These are phyloP conservation scores for Myxozyma sirexii DNA, from an alignment of 805 yeast species.

Conservation along the genomic window DNA sequence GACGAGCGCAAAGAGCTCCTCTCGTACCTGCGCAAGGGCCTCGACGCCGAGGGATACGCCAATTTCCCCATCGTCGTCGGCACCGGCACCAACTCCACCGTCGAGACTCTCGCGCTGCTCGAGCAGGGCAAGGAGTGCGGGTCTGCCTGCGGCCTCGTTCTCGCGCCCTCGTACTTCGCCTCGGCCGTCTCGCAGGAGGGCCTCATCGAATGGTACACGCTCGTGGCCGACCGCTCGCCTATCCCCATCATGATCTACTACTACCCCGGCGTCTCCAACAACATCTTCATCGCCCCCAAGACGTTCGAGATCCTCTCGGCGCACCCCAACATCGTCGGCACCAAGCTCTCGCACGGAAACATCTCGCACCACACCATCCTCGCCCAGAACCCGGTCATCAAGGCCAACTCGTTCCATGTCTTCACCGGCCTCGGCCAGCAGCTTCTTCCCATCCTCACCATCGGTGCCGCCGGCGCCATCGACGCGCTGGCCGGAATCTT, in stretches of 20 bases:
- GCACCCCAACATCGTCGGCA: conserved; percentile 53
- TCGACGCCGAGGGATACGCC: conserved; percentile 45
- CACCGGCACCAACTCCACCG: conserved; percentile 51
- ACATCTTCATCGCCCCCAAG: conserved; percentile 45
- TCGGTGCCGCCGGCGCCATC: conserved; percentile 55
- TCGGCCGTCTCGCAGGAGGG: conserved; percentile 51
- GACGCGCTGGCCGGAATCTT: conserved; percentile 58
- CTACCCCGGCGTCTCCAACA: conserved; percentile 56
- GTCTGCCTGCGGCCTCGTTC: conserved; percentile 41
- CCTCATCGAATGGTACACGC: conserved; percentile 49
- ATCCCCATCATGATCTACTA: conserved; percentile 52
- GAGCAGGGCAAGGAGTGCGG: conserved; percentile 40
- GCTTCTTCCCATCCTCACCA: conserved; percentile 51
- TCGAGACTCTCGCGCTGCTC: conserved; percentile 48
- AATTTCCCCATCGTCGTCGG: conserved; percentile 53
- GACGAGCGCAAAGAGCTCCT: conserved; percentile 46
- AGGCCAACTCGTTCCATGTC: conserved; percentile 47
- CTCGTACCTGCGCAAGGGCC: conserved; percentile 40
- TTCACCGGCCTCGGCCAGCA: conserved; percentile 58
- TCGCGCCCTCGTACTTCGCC: conserved; percentile 56
- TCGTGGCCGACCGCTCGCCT: conserved; percentile 49
- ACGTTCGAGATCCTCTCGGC: conserved; percentile 49
- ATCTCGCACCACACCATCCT: conserved; percentile 52
- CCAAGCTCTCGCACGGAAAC: conserved; percentile 57
- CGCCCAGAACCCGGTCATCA: conserved; percentile 48